Conservation (phyloP, 1,284 basidiomycete genomes). For the Prillingera fragicola region DNA sequence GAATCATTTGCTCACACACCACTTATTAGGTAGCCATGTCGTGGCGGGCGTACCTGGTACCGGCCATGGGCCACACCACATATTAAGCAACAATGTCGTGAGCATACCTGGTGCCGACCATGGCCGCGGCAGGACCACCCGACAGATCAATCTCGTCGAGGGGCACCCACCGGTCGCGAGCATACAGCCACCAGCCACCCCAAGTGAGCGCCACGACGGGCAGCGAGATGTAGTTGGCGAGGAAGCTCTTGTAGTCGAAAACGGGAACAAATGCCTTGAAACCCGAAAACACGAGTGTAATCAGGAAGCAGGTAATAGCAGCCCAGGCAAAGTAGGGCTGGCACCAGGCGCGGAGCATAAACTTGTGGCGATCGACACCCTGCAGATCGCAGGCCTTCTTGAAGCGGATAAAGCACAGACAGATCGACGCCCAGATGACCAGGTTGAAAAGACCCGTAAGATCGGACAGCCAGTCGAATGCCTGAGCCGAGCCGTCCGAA, state of each 20-base stretch:
- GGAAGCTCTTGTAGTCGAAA: slow-evolving; percentile 16
- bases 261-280: neutral
- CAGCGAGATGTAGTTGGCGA: slow-evolving; percentile 9
- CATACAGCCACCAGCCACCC: slow-evolving; percentile 2
- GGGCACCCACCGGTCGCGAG: slow-evolving; percentile 1
- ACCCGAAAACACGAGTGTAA: neutral
- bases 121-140: slow-evolving; percentile 9
- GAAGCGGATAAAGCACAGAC: neutral
- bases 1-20: too few species aligned
- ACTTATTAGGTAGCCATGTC: too few species aligned
- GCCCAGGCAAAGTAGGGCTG: neutral
- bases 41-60: too few species aligned
- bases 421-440: slow-evolving; percentile 75
- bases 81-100: too few species aligned
- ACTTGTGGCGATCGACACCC: neutral
- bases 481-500: slow-evolving; percentile 54
- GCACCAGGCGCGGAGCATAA: neutral
- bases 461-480: slow-evolving; percentile 69
- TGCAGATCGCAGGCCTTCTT: neutral
- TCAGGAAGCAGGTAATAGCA: neutral
- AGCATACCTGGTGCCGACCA: slow-evolving; percentile 13
- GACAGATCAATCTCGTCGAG: slow-evolving; percentile 15
- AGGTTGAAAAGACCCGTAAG: slow-evolving; percentile 51
- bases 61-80: too few species aligned
- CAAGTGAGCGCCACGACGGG: slow-evolving; percentile 5